Conservation (phyloP, 2,329 filamentous ascomycete genomes). For the Botrytis medusae region DNA sequence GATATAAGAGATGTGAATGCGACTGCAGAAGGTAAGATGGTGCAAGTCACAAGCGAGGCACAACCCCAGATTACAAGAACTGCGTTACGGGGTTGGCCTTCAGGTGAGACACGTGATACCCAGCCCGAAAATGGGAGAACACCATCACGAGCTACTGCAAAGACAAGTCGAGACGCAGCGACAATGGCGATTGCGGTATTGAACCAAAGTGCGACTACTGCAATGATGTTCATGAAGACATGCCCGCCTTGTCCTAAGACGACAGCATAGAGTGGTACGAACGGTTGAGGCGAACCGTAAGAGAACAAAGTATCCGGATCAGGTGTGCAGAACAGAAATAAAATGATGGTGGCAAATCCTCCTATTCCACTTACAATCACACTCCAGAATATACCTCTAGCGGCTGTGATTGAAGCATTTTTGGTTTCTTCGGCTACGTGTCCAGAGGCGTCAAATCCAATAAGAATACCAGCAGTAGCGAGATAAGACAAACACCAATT, state of each 20-base stretch:
- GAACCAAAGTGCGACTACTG: constrained; percentile 24
- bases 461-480: constrained; percentile 24
- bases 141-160: constrained; percentile 26
- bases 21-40: constrained; percentile 25
- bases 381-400: constrained; percentile 27
- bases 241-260: constrained; percentile 24
- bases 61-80: constrained; percentile 23
- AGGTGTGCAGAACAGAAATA: constrained; percentile 27
- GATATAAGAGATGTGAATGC: constrained; percentile 26
- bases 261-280: constrained; percentile 25
- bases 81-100: constrained; percentile 26
- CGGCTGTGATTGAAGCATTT: constrained; percentile 24
- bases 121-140: constrained; percentile 24
- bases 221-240: constrained; percentile 23
- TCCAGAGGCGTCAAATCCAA: constrained; percentile 27
- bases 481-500: constrained; percentile 28
- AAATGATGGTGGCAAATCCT: constrained; percentile 24
- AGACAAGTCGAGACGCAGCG: constrained; percentile 26
- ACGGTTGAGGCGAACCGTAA: constrained; percentile 25
- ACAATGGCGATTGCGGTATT: constrained; percentile 27
- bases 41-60: constrained; percentile 24
- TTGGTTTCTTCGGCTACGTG: constrained; percentile 27
- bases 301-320: constrained; percentile 24
- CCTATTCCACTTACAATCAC: constrained; percentile 24
- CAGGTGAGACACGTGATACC: constrained; percentile 24